Percentiles rank a stretch among this genome's conserved stretches.
phyloP scores from a whole-genome alignment of 2,329 filamentous ascomycete genomes.

The Aureobasidium lini region DNA sequence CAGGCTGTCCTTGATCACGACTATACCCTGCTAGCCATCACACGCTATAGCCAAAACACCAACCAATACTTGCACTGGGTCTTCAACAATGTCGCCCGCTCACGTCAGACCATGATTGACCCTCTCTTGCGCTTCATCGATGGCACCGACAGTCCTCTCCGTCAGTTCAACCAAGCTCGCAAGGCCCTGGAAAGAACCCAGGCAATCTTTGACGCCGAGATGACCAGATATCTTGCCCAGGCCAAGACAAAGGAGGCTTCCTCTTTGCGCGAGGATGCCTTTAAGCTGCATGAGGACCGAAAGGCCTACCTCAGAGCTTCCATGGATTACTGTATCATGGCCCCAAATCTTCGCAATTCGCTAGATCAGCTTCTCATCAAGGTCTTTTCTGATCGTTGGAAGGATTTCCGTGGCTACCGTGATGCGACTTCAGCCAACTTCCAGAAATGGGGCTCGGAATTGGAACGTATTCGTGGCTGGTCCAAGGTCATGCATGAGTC shows the following conservation, averaged over 20 bases:
- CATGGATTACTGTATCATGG: slow-evolving; percentile 85
- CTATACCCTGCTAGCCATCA: slow-evolving; percentile 82
- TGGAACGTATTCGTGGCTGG: slow-evolving; percentile 90
- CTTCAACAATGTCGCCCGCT: slow-evolving; percentile 64
- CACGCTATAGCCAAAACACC: slow-evolving; percentile 75
- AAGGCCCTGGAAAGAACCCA: slow-evolving; percentile 71
- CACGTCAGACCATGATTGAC: slow-evolving; percentile 70
- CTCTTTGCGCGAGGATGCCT: slow-evolving; percentile 85
- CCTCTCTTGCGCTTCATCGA: slow-evolving; percentile 72
- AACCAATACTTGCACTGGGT: slow-evolving; percentile 81
- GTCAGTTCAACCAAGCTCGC: slow-evolving; percentile 77
- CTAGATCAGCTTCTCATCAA: slow-evolving; percentile 82
- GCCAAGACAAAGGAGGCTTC: slow-evolving; percentile 92
- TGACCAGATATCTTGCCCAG: slow-evolving; percentile 75
- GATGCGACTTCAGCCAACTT: slow-evolving; percentile 58
- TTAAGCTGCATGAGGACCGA: slow-evolving; percentile 85
- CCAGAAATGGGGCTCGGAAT: slow-evolving; percentile 64
- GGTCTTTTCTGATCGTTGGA: slow-evolving; percentile 80
- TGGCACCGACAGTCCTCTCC: slow-evolving; percentile 71
- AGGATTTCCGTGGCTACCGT: slow-evolving; percentile 67
- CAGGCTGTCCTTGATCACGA: slow-evolving; percentile 90
- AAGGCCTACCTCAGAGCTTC: slow-evolving; percentile 86
- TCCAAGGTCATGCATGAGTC: slow-evolving; percentile 85
- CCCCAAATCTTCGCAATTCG: slow-evolving; percentile 74
- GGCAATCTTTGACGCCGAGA: slow-evolving; percentile 71